Conservation (phyloP, 164 flowering plant genomes). For the Santalum album region DNA sequence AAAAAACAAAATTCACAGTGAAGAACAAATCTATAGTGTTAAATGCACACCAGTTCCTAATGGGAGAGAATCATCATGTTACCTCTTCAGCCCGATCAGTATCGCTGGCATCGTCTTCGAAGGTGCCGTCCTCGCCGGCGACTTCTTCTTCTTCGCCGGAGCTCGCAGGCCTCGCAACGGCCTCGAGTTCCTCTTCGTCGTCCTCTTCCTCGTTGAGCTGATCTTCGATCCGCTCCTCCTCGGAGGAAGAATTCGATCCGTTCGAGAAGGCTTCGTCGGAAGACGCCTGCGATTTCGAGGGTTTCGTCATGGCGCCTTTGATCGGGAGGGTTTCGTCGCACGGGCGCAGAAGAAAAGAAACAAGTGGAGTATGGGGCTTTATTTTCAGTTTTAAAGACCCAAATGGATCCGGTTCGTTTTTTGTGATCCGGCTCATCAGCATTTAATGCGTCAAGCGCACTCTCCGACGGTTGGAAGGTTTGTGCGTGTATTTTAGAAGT, state of each 20-base stretch:
- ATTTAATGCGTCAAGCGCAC: no score
- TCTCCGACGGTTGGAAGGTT: no score
- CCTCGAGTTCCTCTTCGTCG: slow-evolving; percentile 84
- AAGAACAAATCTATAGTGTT: neutral
- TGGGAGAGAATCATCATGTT: neutral
- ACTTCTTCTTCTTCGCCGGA: slow-evolving; percentile 53
- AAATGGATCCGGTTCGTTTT: no score
- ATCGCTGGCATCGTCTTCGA: slow-evolving; percentile 20
- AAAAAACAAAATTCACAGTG: no score
- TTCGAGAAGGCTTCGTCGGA: slow-evolving; percentile 47
- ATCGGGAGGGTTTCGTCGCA: slow-evolving; percentile 26
- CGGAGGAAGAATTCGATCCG: slow-evolving; percentile 46
- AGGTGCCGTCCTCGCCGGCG: slow-evolving; percentile 21
- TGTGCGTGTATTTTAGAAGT: no score
- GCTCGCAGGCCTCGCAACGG: slow-evolving; percentile 61
- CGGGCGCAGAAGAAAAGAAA: no score
- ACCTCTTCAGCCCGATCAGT: slow-evolving; percentile 38
- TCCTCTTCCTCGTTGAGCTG: slow-evolving; percentile 41
- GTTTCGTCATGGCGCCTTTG: slow-evolving; percentile 40
- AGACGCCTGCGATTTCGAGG: slow-evolving; percentile 29
- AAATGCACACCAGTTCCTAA: neutral
- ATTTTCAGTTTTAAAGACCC: no score
- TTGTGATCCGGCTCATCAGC: no score
- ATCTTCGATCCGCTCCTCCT: slow-evolving; percentile 49
- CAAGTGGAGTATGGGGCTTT: no score